Percentiles rank a stretch among this genome's conserved stretches.
Evolutionary conservation across 2,329 filamentous ascomycete species (phyloP).

Genomic region (Blumeriella jaapii): DNA sequence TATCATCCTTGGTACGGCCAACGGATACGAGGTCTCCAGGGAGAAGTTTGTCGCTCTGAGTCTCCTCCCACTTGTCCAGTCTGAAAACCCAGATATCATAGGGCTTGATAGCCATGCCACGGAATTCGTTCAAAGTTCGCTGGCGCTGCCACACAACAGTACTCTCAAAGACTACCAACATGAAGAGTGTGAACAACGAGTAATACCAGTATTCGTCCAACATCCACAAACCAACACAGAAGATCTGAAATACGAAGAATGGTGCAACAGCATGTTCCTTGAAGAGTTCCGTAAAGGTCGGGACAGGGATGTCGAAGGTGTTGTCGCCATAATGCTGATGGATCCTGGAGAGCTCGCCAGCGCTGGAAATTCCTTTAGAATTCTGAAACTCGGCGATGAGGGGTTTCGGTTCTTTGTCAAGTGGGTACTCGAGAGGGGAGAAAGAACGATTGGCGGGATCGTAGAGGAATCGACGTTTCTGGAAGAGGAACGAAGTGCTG

Average conservation of each 20-base stretch:
- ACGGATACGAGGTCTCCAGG: conserved; percentile 92
- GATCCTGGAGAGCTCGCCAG: conserved; percentile 66
- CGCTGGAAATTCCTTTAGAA: conserved; percentile 61
- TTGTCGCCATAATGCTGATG: conserved; percentile 93
- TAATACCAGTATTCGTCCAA: conserved; percentile 99
- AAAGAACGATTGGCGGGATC: conserved; percentile 62
- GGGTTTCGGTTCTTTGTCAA: conserved; percentile 80
- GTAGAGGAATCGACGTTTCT: conserved; percentile 94
- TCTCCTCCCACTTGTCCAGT: conserved; percentile 75
- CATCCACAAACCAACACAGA: conserved; percentile 97
- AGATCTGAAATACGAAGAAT: conserved; percentile 98
- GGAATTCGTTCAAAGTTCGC: conserved; percentile 89
- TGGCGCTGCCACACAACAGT: conserved; percentile 99
- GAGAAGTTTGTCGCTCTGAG: conserved; percentile 81
- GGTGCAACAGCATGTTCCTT: conserved; percentile 97
- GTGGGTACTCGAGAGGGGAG: conserved; percentile 66
- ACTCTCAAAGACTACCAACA: conserved; percentile 95
- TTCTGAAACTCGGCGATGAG: conserved; percentile 66
- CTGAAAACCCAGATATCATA: conserved; percentile 91
- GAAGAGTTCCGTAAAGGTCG: conserved; percentile 90
- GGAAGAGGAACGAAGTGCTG: conserved; percentile 84
- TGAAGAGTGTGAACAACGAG: conserved; percentile 95
- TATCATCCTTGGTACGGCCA: conserved; percentile 88
- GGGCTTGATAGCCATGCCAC: conserved; percentile 98
- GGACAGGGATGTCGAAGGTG: conserved; percentile 94